These are phyloP conservation scores for Stropharia rugosoannulata DNA, from an alignment of 768 basidiomycete species.

Conservation along the genomic window DNA sequence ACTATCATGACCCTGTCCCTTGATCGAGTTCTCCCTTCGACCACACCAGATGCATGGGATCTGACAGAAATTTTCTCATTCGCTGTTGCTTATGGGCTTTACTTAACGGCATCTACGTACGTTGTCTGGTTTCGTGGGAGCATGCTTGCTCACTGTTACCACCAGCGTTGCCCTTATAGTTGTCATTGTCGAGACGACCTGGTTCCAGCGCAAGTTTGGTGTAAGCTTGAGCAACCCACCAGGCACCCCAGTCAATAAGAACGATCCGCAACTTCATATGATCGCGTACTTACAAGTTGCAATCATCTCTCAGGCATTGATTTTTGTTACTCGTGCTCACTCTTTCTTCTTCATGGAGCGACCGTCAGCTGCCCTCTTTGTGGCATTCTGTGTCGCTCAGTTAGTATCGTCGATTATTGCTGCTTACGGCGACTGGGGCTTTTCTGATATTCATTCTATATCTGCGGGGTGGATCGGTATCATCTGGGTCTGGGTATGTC, in stretches of 20 bases:
- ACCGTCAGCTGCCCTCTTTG: slow-evolving; percentile 88
- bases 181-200: slow-evolving; percentile 81
- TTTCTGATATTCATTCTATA: slow-evolving; percentile 77
- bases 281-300: slow-evolving; percentile 96
- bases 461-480: slow-evolving; percentile 97
- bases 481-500: slow-evolving; percentile 90
- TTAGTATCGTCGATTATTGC: slow-evolving; percentile 96
- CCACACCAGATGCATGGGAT: slow-evolving; percentile 96
- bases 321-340: slow-evolving; percentile 94
- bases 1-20: slow-evolving; percentile 99
- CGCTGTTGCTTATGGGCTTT: slow-evolving; percentile 93
- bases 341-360: slow-evolving; percentile 97
- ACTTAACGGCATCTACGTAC: slow-evolving; percentile 89
- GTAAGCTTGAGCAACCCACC: slow-evolving; percentile 46
- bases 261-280: slow-evolving; percentile 78
- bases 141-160: not conserved
- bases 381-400: slow-evolving; percentile 91
- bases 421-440: slow-evolving; percentile 91
- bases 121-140: slow-evolving; percentile 23
- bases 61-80: slow-evolving; percentile 94
- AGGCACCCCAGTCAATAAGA: slow-evolving; percentile 36
- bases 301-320: slow-evolving; percentile 97
- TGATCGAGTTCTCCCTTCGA: slow-evolving; percentile 94
- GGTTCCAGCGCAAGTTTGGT: slow-evolving; percentile 88
- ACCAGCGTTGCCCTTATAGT: slow-evolving; percentile 72